Base-by-base conservation (phyloP, 805 yeast species). In the Pichia occidentalis region DNA sequence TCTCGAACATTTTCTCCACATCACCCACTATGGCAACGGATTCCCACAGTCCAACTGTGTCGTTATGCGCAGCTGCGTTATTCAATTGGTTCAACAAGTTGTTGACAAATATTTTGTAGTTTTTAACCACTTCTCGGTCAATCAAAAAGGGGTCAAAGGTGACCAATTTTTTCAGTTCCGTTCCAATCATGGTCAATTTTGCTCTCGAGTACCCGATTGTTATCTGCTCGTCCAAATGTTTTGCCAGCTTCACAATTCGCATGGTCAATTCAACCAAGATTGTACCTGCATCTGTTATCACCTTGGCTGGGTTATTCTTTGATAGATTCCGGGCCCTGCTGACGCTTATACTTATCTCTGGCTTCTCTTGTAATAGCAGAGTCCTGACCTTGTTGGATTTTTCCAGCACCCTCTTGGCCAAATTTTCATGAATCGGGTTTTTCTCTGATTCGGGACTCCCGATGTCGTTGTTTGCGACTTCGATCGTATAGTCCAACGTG, bases 1-100 rank as follows among this genome's bases (percentile, higher is more conserved):
- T 70, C 32, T 77, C 80, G 54, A 77, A 80, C 86, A 81, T 81
- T 47, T 76, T 71, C 50, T 80, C 87, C 59, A 81, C 78, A 47
- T 80, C 87, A 42, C 69, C 68, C 21, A 81, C 75, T 22, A 79
- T 78, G 0, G 76, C 75, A 38, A 80, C 64, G 47, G 85, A 80
- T 51, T 81, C 86, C 59, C 75, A 70, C 39, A 77, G 75, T 10
- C 72, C 72, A 29, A 72, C 70, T 14, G 70, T 66, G 49, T 80
- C 83, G 24, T 73, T 71, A 12, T 60, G 53, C 6, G 65, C 67
- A 7, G 77, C 70, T 3, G 82, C 73, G 12, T 59, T 61, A 39
- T 77, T 75, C 42, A 80, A 59, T 49, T 80, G 86, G 32, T 65
- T 67, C 19, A 80, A 59, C 34, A 80, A 57, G 29, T 73, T 72